A percentile compares a stretch with the other conserved stretches of the same genome.
These are phyloP conservation scores for Sporothrix schenckii DNA, from an alignment of 2,329 filamentous ascomycete species.

Conservation along the genomic window DNA sequence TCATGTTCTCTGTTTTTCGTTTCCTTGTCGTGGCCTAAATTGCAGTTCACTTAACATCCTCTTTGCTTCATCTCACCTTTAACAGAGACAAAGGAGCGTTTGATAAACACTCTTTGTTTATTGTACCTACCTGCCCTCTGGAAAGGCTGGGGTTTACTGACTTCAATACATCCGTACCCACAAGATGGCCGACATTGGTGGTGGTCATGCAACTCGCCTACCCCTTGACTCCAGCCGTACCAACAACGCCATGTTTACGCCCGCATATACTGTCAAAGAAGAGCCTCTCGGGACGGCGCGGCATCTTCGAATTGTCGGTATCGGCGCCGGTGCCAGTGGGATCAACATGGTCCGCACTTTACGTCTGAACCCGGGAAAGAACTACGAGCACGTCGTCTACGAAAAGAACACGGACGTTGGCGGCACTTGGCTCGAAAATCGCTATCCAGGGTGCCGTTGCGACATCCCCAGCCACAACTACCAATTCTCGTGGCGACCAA, in stretches of 20 bases:
- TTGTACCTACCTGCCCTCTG: background rate
- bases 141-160: too few relatives aligned
- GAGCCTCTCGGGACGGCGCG: conserved; percentile 39
- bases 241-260: background rate
- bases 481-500: conserved; percentile 64
- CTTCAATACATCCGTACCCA: background rate
- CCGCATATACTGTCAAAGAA: conserved; percentile 33
- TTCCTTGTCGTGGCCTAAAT: background rate
- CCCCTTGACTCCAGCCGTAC: background rate
- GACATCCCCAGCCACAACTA: conserved; percentile 64
- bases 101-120: background rate
- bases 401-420: conserved; percentile 61
- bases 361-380: conserved; percentile 45
- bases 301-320: conserved; percentile 50
- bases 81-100: background rate
- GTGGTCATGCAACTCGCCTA: background rate
- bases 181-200: background rate
- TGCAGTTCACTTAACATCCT: background rate
- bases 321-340: conserved; percentile 47
- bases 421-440: conserved; percentile 63
- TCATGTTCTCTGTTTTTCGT: background rate
- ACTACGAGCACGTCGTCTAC: conserved; percentile 55
- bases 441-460: conserved; percentile 61
- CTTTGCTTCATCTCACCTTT: background rate
- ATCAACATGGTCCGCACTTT: conserved; percentile 51